A percentile compares a stretch with the other conserved stretches of the same genome.
Evolutionary conservation across 225 moss, liverwort and hornwort species (phyloP).

Genomic region (Straminergon stramineum): DNA sequence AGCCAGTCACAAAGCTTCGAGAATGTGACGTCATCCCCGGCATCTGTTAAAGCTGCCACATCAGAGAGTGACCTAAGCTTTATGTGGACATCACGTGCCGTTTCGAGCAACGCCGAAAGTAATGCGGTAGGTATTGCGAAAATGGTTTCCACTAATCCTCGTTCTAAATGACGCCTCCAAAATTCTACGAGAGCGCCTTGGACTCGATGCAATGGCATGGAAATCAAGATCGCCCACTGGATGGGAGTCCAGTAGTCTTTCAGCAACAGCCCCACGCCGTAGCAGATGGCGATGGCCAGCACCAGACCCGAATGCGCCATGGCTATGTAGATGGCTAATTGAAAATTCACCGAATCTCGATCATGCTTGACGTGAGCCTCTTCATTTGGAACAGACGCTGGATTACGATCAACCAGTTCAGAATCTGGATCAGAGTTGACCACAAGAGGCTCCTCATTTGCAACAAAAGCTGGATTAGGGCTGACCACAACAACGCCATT

Average conservation of each 20-base stretch:
- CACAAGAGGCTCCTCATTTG: not conserved
- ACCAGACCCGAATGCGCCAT: slow-evolving; percentile 73
- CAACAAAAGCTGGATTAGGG: not conserved
- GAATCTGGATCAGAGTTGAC: not conserved
- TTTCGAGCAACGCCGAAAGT: slow-evolving; percentile 29
- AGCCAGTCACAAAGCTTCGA: slow-evolving; percentile 40
- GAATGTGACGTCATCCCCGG: not conserved
- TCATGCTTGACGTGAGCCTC: slow-evolving; percentile 1
- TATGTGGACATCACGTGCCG: slow-evolving; percentile 31
- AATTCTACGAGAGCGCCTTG: slow-evolving; percentile 52
- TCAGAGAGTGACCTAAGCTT: slow-evolving; percentile 13
- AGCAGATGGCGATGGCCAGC: slow-evolving; percentile 36
- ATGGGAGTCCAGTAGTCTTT: slow-evolving; percentile 69
- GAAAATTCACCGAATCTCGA: slow-evolving; percentile 39
- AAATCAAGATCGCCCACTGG: slow-evolving; percentile 71
- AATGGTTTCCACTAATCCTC: slow-evolving; percentile 40
- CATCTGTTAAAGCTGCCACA: not conserved
- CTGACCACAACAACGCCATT: not conserved
- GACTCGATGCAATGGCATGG: slow-evolving; percentile 71
- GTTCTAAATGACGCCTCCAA: slow-evolving; percentile 48
- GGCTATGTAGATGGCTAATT: slow-evolving; percentile 78
- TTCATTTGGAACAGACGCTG: not conserved
- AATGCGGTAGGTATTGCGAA: slow-evolving; percentile 43
- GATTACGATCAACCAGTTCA: not conserved
- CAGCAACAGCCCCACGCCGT: slow-evolving; percentile 43